These are phyloP conservation scores for Penicillium salamii DNA, from an alignment of 495 filamentous ascomycete genomes.

Conservation along the genomic window DNA sequence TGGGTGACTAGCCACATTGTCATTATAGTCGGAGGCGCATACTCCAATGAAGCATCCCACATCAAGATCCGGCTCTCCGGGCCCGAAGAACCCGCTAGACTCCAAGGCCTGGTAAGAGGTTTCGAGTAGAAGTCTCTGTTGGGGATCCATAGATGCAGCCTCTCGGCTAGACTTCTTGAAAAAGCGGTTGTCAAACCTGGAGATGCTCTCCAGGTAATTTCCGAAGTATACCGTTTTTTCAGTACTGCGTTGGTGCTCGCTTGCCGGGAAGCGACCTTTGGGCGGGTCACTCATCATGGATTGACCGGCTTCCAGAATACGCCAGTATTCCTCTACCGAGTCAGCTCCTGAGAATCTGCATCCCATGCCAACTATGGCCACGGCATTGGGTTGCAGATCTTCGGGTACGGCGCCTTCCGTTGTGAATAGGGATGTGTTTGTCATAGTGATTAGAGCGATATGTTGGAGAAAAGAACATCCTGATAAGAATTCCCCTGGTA, in stretches of 20 bases:
- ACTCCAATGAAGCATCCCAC: slow-evolving; percentile 35
- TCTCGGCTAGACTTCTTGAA: slow-evolving; percentile 32
- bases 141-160: slow-evolving; percentile 40
- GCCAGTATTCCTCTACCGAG: slow-evolving; percentile 37
- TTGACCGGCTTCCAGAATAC: slow-evolving; percentile 20
- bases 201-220: slow-evolving; percentile 29
- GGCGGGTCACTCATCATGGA: slow-evolving; percentile 17
- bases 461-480: too few relatives aligned
- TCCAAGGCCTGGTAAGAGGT: slow-evolving; percentile 37
- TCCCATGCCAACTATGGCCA: slow-evolving; percentile 44
- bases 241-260: slow-evolving; percentile 7
- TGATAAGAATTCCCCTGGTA: too few relatives aligned
- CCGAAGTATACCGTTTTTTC: not conserved
- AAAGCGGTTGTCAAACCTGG: slow-evolving; percentile 27
- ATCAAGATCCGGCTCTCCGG: not conserved
- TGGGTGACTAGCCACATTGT: slow-evolving; percentile 27
- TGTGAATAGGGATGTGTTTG: not conserved
- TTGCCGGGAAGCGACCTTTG: slow-evolving; percentile 11
- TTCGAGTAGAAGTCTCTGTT: slow-evolving; percentile 40
- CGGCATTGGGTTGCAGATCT: slow-evolving; percentile 10
- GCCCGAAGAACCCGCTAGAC: not conserved
- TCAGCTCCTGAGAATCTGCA: slow-evolving; percentile 36
- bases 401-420: not conserved
- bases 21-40: slow-evolving; percentile 23
- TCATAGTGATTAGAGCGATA: too few relatives aligned